Conservation (phyloP, 306 rosid genomes). For the Dalbergia cochinchinensis region DNA sequence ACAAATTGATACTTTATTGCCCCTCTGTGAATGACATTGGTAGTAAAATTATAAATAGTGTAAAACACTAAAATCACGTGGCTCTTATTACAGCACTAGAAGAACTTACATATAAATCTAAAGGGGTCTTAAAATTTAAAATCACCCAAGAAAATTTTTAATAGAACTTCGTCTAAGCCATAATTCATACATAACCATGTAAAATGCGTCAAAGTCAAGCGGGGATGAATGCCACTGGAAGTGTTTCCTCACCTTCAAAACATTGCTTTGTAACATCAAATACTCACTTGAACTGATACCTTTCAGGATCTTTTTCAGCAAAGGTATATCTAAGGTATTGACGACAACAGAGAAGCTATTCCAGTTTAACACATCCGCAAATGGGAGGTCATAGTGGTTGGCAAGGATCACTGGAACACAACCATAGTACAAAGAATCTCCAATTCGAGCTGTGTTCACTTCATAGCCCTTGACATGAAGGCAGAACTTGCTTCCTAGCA, state of each 20-base stretch:
- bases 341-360: conserved; percentile 69
- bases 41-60: background rate
- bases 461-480: conserved; percentile 90
- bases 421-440: conserved; percentile 82
- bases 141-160: conserved; percentile 42
- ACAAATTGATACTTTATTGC: background rate
- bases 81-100: conserved; percentile 9
- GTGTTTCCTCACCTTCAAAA: conserved; percentile 73
- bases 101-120: conserved; percentile 7
- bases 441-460: conserved; percentile 88
- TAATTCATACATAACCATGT: conserved; percentile 86
- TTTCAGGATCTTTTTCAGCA: conserved; percentile 68
- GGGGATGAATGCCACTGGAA: conserved; percentile 86
- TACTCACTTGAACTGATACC: conserved; percentile 61
- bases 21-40: background rate
- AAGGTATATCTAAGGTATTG: conserved; percentile 68
- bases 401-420: conserved; percentile 86
- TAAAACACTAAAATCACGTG: background rate
- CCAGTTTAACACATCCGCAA: conserved; percentile 78
- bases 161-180: conserved; percentile 84
- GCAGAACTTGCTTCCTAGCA: conserved; percentile 86
- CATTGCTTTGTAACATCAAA: conserved; percentile 61
- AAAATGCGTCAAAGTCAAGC: conserved; percentile 71
- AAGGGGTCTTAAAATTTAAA: background rate
- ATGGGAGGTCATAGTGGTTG: conserved; percentile 85